Evolutionary conservation across 176 grass and related monocot species (phyloP).

Genomic region (Thalia dealbata): DNA sequence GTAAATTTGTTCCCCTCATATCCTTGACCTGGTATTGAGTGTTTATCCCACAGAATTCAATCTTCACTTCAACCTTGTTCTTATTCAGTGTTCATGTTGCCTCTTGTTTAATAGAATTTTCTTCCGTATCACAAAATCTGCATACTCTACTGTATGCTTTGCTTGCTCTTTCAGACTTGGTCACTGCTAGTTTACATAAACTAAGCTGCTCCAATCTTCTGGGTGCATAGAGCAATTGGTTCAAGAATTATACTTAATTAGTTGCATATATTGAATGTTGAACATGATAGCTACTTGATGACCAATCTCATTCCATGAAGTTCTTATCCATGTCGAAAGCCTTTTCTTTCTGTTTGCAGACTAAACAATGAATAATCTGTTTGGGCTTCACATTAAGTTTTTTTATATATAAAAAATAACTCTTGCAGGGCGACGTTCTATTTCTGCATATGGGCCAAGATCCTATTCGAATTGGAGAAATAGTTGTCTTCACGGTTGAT

Average conservation of each 20-base stretch:
- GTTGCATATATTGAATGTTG: neutral
- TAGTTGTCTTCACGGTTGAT: conserved; percentile 28
- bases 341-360: neutral
- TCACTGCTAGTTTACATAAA: neutral
- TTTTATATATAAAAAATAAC: too few species aligned
- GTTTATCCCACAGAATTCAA: too few species aligned
- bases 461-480: conserved; percentile 33
- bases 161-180: neutral
- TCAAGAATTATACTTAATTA: neutral
- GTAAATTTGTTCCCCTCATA: too few species aligned
- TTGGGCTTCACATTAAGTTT: too few species aligned
- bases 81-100: too few species aligned
- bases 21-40: too few species aligned
- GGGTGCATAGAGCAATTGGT: neutral
- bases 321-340: neutral
- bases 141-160: neutral
- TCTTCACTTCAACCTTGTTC: too few species aligned
- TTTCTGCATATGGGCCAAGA: conserved; percentile 34
- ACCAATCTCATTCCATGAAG: neutral
- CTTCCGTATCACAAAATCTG: neutral
- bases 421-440: conserved; percentile 34
- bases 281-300: neutral
- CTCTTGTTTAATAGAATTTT: neutral
- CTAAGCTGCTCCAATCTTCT: neutral
- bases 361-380: neutral